Conservation (phyloP, 768 basidiomycete genomes). For the Termitomyces sp. region DNA sequence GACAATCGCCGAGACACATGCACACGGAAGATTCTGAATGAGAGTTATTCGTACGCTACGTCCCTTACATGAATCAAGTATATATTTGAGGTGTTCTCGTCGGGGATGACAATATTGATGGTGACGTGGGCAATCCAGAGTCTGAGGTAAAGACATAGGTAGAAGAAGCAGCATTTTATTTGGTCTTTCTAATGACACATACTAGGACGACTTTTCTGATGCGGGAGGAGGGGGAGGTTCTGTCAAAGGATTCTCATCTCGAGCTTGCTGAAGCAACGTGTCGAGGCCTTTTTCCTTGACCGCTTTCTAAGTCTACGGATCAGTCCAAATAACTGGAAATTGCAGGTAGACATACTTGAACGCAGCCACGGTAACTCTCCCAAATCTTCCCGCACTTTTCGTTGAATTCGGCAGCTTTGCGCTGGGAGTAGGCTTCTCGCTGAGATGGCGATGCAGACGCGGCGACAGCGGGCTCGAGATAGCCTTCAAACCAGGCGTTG, state of each 20-base stretch:
- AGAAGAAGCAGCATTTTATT: no score
- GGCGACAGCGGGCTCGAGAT: conserved; percentile 76
- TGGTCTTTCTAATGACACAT: no score
- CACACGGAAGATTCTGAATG: no score
- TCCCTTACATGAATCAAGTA: no score
- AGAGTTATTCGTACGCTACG: no score
- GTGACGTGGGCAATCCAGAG: no score
- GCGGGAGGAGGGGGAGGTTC: conserved; percentile 47
- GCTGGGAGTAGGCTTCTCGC: conserved; percentile 59
- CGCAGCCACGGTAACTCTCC: conserved; percentile 74
- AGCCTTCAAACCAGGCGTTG: conserved; percentile 97
- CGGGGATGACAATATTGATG: no score
- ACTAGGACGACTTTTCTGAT: conserved; percentile 5
- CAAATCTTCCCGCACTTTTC: conserved; percentile 80
- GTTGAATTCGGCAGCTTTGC: conserved; percentile 88
- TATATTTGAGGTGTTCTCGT: no score
- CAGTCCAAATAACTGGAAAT: not conserved
- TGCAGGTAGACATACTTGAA: conserved; percentile 58
- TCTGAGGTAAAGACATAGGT: no score
- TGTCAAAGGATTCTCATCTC: conserved; percentile 72
- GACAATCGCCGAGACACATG: no score
- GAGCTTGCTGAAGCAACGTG: conserved; percentile 72
- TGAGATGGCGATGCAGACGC: conserved; percentile 34
- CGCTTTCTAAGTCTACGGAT: conserved; percentile 51
- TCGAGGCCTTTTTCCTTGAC: conserved; percentile 76